These are phyloP conservation scores for Ophiocordyceps camponoti-floridani DNA, from an alignment of 2,329 filamentous ascomycete genomes.

Conservation along the genomic window DNA sequence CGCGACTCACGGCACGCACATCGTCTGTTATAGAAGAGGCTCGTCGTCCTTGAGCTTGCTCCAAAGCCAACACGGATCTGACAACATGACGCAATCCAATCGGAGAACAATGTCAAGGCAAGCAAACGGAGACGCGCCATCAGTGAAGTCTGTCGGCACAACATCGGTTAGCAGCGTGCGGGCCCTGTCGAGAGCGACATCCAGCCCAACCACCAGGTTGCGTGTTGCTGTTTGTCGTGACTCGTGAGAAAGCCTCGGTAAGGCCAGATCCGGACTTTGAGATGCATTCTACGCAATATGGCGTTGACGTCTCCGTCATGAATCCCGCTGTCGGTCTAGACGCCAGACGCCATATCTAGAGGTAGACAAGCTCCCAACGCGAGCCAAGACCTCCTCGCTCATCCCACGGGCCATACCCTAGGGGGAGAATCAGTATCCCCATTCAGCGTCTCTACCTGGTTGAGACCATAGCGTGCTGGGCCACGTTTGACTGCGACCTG, in stretches of 20 bases:
- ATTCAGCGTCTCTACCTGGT: too few species aligned
- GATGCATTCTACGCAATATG: background rate
- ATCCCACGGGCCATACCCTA: too few species aligned
- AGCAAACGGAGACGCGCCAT: background rate
- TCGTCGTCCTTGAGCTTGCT: background rate
- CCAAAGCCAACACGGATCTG: background rate
- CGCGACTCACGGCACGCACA: slow-evolving; percentile 1
- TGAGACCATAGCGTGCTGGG: too few species aligned
- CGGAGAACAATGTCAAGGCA: background rate
- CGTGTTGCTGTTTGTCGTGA: background rate
- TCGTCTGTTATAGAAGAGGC: background rate
- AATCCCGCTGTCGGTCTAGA: too few species aligned
- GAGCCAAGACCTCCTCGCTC: too few species aligned
- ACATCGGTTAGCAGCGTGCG: background rate
- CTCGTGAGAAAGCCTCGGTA: background rate
- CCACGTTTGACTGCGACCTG: too few species aligned
- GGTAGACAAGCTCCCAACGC: too few species aligned
- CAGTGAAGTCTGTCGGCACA: background rate
- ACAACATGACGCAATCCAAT: background rate
- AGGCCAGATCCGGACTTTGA: background rate
- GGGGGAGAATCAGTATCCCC: background rate
- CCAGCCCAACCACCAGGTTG: background rate
- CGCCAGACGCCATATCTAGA: too few species aligned
- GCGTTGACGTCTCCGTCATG: background rate
- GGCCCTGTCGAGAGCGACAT: background rate